Evolutionary conservation across 495 filamentous ascomycete genomes (phyloP).

Genomic region (Hyaloscypha hepaticicola): DNA sequence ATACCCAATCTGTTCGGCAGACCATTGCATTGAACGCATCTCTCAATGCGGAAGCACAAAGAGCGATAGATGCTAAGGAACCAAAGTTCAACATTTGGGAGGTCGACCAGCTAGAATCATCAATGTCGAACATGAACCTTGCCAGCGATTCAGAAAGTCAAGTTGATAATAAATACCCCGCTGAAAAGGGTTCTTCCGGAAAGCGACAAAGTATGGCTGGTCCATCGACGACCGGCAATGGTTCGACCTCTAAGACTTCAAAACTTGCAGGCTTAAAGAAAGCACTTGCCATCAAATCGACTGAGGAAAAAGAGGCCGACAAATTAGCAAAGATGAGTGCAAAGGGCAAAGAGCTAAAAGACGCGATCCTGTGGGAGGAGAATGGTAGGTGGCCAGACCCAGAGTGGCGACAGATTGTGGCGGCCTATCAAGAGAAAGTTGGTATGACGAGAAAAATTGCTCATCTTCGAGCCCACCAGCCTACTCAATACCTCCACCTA

Average conservation of each 20-base stretch:
- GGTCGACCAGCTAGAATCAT: slow-evolving; percentile 21
- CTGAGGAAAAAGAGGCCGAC: slow-evolving; percentile 37
- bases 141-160: background rate
- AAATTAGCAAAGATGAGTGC: slow-evolving; percentile 23
- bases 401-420: slow-evolving; percentile 39
- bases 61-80: slow-evolving; percentile 38
- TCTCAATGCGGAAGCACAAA: slow-evolving; percentile 41
- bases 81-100: slow-evolving; percentile 45
- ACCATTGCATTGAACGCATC: slow-evolving; percentile 34
- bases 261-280: slow-evolving; percentile 38
- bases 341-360: slow-evolving; percentile 27
- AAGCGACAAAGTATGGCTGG: slow-evolving; percentile 27
- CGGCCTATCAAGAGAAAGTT: slow-evolving; percentile 42
- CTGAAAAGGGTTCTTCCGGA: slow-evolving; percentile 9
- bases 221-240: slow-evolving; percentile 13
- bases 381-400: slow-evolving; percentile 43
- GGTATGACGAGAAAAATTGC: slow-evolving; percentile 43
- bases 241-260: slow-evolving; percentile 28
- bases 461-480: slow-evolving; percentile 37
- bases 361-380: slow-evolving; percentile 43
- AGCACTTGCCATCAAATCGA: slow-evolving; percentile 39
- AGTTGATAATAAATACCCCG: slow-evolving; percentile 10
- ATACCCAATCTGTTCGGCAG: slow-evolving; percentile 34
- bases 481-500: slow-evolving; percentile 47
- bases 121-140: slow-evolving; percentile 32